Evolutionary conservation across 1,284 basidiomycete species (phyloP).

Genomic region (Coniferiporia weirii): DNA sequence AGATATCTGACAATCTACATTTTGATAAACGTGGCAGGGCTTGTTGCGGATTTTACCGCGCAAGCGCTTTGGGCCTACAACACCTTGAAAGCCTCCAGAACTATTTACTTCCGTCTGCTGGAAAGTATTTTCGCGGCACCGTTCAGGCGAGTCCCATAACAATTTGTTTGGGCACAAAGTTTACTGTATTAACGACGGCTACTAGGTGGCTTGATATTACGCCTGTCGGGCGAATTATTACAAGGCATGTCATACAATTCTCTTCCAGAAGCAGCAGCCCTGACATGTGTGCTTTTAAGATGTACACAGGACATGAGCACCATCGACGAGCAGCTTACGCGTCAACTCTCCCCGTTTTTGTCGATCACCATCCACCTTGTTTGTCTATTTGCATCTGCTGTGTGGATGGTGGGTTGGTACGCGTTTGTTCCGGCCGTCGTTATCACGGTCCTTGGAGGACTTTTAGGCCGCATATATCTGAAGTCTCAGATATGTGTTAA

Average conservation of each 20-base stretch:
- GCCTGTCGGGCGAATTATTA: conserved; percentile 37
- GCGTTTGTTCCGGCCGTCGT: conserved; percentile 16
- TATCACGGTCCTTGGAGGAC: conserved; percentile 15
- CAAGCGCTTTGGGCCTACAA: conserved; percentile 3
- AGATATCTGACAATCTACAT: conserved; percentile 22
- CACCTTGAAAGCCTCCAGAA: neutral
- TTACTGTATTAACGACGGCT: neutral
- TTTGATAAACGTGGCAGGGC: conserved; percentile 28
- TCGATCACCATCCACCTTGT: conserved; percentile 2
- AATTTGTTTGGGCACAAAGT: neutral
- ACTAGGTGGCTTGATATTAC: conserved; percentile 35
- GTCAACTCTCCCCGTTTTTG: conserved; percentile 21
- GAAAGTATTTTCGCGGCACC: conserved; percentile 32
- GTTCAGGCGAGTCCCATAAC: conserved; percentile 23
- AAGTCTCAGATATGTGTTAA: conserved; percentile 24
- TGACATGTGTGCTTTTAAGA: conserved; percentile 23
- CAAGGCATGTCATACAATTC: conserved; percentile 31
- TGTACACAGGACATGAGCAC: conserved; percentile 37
- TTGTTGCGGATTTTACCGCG: neutral
- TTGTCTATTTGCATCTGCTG: neutral
- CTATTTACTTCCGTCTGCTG: conserved; percentile 2
- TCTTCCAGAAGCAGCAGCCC: no score
- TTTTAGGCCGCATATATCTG: conserved; percentile 20
- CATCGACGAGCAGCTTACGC: conserved; percentile 30
- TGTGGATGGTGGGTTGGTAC: conserved; percentile 12